Conservation (phyloP, 371 early-diverging fungal species). For the Quaeritorhiza haematococci region DNA sequence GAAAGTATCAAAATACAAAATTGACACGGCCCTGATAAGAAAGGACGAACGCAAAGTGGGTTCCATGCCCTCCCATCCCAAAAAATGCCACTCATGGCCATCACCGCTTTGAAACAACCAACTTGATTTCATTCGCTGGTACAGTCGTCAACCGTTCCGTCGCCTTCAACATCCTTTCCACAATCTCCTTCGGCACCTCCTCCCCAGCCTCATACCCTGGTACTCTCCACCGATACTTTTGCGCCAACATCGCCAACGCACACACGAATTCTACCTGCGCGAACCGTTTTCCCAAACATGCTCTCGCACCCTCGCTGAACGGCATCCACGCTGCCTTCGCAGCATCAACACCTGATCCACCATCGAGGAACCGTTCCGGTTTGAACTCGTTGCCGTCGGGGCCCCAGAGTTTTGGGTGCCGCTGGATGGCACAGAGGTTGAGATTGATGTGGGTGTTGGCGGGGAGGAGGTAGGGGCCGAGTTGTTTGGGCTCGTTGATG, state of each 20-base stretch:
- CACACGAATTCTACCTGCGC: conserved; percentile 28
- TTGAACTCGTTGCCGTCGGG: conserved; percentile 10
- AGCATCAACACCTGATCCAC: not conserved
- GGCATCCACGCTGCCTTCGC: conserved; percentile 20
- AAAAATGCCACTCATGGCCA: too few relatives aligned
- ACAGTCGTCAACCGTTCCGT: too few relatives aligned
- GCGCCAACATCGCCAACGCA: conserved; percentile 15
- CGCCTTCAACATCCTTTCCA: not conserved
- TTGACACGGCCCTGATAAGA: too few relatives aligned
- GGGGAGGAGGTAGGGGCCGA: conserved; percentile 19
- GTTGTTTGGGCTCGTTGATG: not conserved
- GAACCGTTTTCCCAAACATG: conserved; percentile 32
- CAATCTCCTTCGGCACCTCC: not conserved
- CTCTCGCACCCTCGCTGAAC: conserved; percentile 22
- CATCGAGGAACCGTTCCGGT: conserved; percentile 19
- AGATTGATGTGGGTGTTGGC: conserved; percentile 7
- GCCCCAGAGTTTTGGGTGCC: conserved; percentile 12
- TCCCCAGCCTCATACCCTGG: conserved; percentile 2
- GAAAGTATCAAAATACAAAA: too few relatives aligned
- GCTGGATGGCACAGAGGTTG: conserved; percentile 7
- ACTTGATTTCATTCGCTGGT: too few relatives aligned
- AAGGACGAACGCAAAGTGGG: too few relatives aligned
- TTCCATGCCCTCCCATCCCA: too few relatives aligned
- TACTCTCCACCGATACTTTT: conserved; percentile 8
- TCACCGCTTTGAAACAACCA: too few relatives aligned